Base-by-base conservation (phyloP, 768 basidiomycete genomes). In the Suillus ampliporus region DNA sequence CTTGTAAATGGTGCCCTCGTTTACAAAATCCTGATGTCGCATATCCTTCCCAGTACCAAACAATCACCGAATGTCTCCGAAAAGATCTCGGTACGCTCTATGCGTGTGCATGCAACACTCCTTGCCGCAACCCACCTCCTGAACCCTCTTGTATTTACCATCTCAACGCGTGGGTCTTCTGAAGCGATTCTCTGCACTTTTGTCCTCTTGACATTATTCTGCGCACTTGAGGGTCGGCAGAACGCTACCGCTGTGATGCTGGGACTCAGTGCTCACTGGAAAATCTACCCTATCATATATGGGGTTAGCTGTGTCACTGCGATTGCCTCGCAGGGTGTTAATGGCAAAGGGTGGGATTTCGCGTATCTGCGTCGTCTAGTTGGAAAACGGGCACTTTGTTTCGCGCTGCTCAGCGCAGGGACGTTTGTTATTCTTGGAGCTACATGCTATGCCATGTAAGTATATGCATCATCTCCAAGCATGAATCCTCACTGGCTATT, bases 161-260 rank as follows among this genome's bases (percentile, higher is more conserved):
- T 99, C 69, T 97, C 96, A 8, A 99, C 97, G 0, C 89, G 97
- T 19, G 97, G 97, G 8, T 98, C 95, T 19, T 96, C 97, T 5
- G 97, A 99, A 75, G 88, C 94, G 3, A 78, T 97, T 19, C 86
- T 99, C 17, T 88, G 89, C 43, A 80, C 91, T 2, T 81, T 96
- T 61, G 91, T 98, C 43, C 82, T 97, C 43, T 76, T 84, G 57
- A 87, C 89, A 0, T 77, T 96, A 31, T 85, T 85, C 71, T 81
- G 77, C 35, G 86, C 87, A 2, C 75, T 90, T 62, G 82, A 82
- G 46, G 79, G 77, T 4, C 79, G 80, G 48, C 91, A 91, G 87
- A 81, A 84, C 54, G 64, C 75, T 4, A 86, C 94, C 0, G 95
- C 94, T 0, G 67, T 92, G 5, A 70, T 89, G 60, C 81, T 96